Percentiles rank a stretch among this genome's conserved stretches.
These are phyloP conservation scores for Cordyceps fumosorosea DNA, from an alignment of 2,329 filamentous ascomycete species.

Conservation along the genomic window DNA sequence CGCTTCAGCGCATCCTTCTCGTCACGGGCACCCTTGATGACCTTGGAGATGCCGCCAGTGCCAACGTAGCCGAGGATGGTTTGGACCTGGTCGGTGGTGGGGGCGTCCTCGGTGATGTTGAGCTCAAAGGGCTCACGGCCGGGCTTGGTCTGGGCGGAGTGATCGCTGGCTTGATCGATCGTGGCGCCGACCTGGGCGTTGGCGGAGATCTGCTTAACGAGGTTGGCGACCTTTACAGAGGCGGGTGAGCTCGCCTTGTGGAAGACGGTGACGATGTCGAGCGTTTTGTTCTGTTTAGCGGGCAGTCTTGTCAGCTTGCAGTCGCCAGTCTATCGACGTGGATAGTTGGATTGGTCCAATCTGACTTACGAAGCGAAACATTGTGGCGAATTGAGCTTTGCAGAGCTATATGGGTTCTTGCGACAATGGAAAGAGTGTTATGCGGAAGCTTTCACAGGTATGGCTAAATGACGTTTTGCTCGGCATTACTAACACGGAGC, in stretches of 20 bases:
- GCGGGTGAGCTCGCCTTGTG: slow-evolving; percentile 71
- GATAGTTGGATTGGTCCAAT: background rate
- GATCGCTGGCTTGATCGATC: slow-evolving; percentile 65
- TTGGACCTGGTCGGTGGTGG: slow-evolving; percentile 75
- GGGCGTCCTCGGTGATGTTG: slow-evolving; percentile 71
- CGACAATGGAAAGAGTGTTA: background rate
- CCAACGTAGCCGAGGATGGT: slow-evolving; percentile 82
- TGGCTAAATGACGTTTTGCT: background rate
- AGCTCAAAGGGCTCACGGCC: slow-evolving; percentile 72
- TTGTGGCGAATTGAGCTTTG: slow-evolving; percentile 21
- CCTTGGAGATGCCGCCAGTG: slow-evolving; percentile 45
- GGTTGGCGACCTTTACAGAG: slow-evolving; percentile 64
- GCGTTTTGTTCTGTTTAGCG: slow-evolving; percentile 58
- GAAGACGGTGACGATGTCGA: slow-evolving; percentile 94
- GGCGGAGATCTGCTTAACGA: slow-evolving; percentile 76
- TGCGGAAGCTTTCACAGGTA: background rate
- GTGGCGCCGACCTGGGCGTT: slow-evolving; percentile 62
- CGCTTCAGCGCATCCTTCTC: slow-evolving; percentile 73
- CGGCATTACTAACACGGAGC: background rate
- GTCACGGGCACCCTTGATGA: slow-evolving; percentile 69
- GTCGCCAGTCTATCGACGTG: background rate
- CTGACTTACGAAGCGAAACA: slow-evolving; percentile 42
- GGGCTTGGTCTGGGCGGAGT: slow-evolving; percentile 48
- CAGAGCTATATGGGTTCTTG: background rate
- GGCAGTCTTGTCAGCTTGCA: background rate